These are phyloP conservation scores for Lecanoromycetidae sp. DNA, from an alignment of 2,329 filamentous ascomycete species.

Conservation along the genomic window DNA sequence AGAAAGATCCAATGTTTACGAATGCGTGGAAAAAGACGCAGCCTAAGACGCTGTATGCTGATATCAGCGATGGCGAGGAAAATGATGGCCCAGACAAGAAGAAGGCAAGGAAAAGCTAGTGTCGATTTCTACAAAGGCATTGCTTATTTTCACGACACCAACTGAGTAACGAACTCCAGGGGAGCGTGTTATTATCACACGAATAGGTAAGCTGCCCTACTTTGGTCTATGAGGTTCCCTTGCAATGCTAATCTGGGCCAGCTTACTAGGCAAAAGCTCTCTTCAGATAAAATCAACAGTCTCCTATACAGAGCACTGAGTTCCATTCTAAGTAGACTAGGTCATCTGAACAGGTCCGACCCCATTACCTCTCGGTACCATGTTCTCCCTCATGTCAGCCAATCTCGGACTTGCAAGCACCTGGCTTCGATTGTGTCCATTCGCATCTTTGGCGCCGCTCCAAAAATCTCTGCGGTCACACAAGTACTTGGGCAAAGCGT, in stretches of 20 bases:
- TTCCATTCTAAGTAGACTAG: conserved; percentile 13
- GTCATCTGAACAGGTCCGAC: conserved; percentile 17
- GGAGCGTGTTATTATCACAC: too few relatives aligned
- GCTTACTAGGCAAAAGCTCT: not conserved
- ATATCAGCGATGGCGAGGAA: conserved; percentile 74
- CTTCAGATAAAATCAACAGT: not conserved
- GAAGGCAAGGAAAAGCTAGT: conserved; percentile 15
- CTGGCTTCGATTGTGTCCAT: conserved; percentile 14
- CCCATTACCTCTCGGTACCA: conserved; percentile 12
- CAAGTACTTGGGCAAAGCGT: conserved; percentile 67
- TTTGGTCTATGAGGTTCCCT: too few relatives aligned
- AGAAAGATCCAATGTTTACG: conserved; percentile 89
- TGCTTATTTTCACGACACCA: not conserved
- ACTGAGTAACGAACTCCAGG: too few relatives aligned
- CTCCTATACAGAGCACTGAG: conserved; percentile 1
- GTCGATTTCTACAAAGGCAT: too few relatives aligned
- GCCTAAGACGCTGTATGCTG: conserved; percentile 81
- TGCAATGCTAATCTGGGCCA: too few relatives aligned
- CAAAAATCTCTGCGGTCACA: conserved; percentile 71
- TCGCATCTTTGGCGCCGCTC: conserved; percentile 42
- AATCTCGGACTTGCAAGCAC: conserved; percentile 13
- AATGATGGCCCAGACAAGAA: conserved; percentile 59
- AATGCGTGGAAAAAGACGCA: conserved; percentile 87
- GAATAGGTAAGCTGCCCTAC: too few relatives aligned
- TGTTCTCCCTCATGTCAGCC: conserved; percentile 16